Evolutionary conservation across 1,284 basidiomycete species (phyloP).

Genomic region (Spongiforma sp.): DNA sequence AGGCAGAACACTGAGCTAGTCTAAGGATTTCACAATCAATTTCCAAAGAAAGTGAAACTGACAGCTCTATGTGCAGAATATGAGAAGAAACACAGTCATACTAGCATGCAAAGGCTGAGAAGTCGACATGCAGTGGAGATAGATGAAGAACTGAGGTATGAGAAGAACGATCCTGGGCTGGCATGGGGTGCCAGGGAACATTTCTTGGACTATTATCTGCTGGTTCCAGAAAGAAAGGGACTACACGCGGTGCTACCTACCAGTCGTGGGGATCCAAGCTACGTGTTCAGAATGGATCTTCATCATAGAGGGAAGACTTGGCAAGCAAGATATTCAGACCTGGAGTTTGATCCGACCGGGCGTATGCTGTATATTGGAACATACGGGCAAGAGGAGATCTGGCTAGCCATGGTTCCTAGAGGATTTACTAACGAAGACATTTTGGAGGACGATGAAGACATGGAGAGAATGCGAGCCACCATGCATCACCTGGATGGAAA

Average conservation of each 20-base stretch:
- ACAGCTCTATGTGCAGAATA: neutral
- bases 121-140: neutral
- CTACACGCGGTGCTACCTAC: neutral
- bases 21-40: neutral
- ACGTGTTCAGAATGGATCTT: slow-evolving; percentile 1
- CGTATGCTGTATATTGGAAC: slow-evolving; percentile 7
- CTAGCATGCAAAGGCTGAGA: neutral
- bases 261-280: neutral
- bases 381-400: slow-evolving; percentile 4
- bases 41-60: neutral
- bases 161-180: neutral
- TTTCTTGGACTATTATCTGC: slow-evolving; percentile 3
- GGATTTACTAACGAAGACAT: neutral
- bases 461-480: neutral
- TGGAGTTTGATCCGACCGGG: slow-evolving; percentile 4
- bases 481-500: neutral
- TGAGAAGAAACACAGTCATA: neutral
- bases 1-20: neutral
- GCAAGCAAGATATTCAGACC: slow-evolving; percentile 1
- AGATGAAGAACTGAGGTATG: neutral
- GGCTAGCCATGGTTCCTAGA: slow-evolving; percentile 3
- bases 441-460: neutral
- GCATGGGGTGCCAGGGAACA: neutral
- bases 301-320: neutral
- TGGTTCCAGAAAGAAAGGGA: neutral